Conservation (phyloP, 805 yeast species). For the Candida sphagnicola region DNA sequence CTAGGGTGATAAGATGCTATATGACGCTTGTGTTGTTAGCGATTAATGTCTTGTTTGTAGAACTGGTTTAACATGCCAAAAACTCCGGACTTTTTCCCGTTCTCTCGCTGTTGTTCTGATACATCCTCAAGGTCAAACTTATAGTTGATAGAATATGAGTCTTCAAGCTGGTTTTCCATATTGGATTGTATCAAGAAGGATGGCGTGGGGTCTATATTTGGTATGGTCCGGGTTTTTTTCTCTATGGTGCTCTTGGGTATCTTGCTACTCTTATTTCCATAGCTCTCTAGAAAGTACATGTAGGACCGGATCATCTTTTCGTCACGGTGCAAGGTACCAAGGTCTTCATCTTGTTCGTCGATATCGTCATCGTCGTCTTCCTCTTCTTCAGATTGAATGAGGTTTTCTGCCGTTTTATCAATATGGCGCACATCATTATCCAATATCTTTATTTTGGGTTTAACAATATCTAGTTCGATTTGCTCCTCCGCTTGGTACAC, state of each 20-base stretch:
- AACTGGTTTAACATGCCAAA: slow-evolving; percentile 78
- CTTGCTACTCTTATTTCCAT: slow-evolving; percentile 31
- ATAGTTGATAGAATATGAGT: slow-evolving; percentile 20
- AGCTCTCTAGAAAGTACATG: slow-evolving; percentile 81
- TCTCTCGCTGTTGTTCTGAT: slow-evolving; percentile 22
- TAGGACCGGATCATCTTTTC: slow-evolving; percentile 92
- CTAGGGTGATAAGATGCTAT: no score
- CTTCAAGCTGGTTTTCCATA: slow-evolving; percentile 1
- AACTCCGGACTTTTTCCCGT: slow-evolving; percentile 50
- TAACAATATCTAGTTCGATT: slow-evolving; percentile 14
- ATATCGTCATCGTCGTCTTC: slow-evolving; percentile 11
- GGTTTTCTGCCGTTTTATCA: slow-evolving; percentile 6
- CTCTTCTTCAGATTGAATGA: slow-evolving; percentile 13
- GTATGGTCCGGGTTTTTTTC: background rate
- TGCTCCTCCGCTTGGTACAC: slow-evolving; percentile 7
- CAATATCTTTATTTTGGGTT: slow-evolving; percentile 9
- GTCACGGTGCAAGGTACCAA: slow-evolving; percentile 40
- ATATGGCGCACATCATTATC: slow-evolving; percentile 14
- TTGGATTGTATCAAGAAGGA: slow-evolving; percentile 10
- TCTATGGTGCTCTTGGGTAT: background rate
- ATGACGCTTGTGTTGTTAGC: slow-evolving; percentile 11
- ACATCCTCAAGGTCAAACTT: slow-evolving; percentile 29
- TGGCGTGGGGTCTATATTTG: slow-evolving; percentile 12
- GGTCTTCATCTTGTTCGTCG: slow-evolving; percentile 5
- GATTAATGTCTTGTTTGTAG: slow-evolving; percentile 48